These are phyloP conservation scores for Brassica incana DNA, from an alignment of 345 rosid species.

Conservation along the genomic window DNA sequence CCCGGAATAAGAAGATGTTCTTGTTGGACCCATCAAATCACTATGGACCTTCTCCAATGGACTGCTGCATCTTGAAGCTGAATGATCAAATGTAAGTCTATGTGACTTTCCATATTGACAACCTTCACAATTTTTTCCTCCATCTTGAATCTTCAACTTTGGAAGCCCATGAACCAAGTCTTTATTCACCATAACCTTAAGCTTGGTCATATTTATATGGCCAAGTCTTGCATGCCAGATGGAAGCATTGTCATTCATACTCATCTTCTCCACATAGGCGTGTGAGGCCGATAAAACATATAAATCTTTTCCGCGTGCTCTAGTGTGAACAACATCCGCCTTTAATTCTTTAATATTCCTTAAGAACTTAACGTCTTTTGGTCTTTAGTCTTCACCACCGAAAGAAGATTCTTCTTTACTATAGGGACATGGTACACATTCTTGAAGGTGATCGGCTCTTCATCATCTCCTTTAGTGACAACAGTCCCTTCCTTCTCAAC, in stretches of 20 bases:
- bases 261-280: neutral
- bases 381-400: neutral
- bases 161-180: no score
- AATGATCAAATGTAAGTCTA: no score
- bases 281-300: constrained; percentile 24
- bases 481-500: constrained; percentile 21
- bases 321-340: constrained; percentile 27
- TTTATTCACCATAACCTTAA: neutral
- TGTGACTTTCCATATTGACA: no score
- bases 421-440: neutral
- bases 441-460: neutral
- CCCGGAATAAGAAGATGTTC: no score
- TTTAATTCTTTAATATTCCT: constrained; percentile 16
- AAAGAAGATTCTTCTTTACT: neutral
- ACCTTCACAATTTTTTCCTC: no score
- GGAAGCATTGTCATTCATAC: neutral
- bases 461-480: neutral
- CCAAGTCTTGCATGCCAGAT: neutral
- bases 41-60: no score
- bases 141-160: no score
- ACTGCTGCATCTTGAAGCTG: no score
- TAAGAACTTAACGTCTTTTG: constrained; percentile 18
- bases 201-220: neutral
- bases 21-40: no score
- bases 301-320: neutral